phyloP scores from a whole-genome alignment of 441 rosid species.

The Bocquillonia castaneifolia region DNA sequence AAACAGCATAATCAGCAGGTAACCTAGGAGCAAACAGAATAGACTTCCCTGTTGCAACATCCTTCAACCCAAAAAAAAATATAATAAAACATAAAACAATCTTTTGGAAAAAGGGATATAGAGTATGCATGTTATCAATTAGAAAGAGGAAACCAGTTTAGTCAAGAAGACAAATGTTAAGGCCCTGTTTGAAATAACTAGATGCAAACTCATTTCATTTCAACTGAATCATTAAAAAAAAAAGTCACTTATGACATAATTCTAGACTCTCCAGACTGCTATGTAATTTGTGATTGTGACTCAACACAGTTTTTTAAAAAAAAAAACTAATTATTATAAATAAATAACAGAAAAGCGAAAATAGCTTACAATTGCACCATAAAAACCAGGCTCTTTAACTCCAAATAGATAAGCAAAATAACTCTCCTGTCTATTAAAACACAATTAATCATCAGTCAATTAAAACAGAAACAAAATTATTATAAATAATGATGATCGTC shows the following conservation, averaged over 20 bases:
- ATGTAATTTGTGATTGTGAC: too few relatives aligned
- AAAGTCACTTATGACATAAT: not conserved
- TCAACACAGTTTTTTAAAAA: too few relatives aligned
- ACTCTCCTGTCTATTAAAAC: conserved; percentile 71
- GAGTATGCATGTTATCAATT: too few relatives aligned
- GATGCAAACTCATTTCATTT: not conserved
- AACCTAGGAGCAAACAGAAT: conserved; percentile 76
- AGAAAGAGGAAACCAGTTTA: not conserved
- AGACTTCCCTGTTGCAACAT: conserved; percentile 67
- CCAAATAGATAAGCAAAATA: conserved; percentile 89
- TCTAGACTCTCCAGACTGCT: not conserved
- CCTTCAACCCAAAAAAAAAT: conserved; percentile 39
- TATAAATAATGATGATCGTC: not conserved
- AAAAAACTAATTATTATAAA: not conserved
- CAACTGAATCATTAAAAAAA: not conserved
- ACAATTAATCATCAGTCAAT: conserved; percentile 14
- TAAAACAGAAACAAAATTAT: not conserved
- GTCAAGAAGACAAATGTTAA: not conserved
- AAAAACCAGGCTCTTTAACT: conserved; percentile 74
- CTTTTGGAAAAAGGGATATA: not conserved
- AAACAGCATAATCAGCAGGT: conserved; percentile 82
- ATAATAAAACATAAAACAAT: not conserved
- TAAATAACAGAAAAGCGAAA: not conserved
- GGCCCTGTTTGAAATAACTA: not conserved
- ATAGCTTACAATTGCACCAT: conserved; percentile 80